phyloP scores from a whole-genome alignment of 371 early-diverging fungal genomes.

The Syncephalastrum monosporum region DNA sequence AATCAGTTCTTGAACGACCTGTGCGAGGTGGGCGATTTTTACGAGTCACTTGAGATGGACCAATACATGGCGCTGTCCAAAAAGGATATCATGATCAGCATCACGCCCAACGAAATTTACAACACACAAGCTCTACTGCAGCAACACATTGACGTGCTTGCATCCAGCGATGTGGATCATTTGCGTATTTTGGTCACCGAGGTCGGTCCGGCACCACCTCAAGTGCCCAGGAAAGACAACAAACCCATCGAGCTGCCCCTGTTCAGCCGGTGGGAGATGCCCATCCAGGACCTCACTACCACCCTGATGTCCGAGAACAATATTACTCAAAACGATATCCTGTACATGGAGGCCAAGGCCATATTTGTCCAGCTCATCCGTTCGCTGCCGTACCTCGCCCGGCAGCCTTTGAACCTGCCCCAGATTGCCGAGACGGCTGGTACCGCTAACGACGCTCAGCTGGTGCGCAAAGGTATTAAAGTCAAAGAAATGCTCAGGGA shows the following conservation, averaged over 20 bases:
- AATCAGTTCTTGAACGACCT: constrained; percentile 82
- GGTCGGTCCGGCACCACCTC: constrained; percentile 74
- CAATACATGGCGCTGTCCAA: constrained; percentile 92
- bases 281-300: constrained; percentile 66
- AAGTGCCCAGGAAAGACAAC: constrained; percentile 81
- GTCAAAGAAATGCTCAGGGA: constrained; percentile 88
- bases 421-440: constrained; percentile 85
- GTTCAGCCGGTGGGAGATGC: constrained; percentile 88
- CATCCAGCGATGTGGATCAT: constrained; percentile 76
- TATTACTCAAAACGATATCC: constrained; percentile 83
- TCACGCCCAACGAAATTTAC: constrained; percentile 90
- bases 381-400: constrained; percentile 60
- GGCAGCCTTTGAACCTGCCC: constrained; percentile 53
- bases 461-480: constrained; percentile 91
- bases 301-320: constrained; percentile 71
- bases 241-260: constrained; percentile 76
- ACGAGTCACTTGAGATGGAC: constrained; percentile 93
- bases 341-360: constrained; percentile 93
- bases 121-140: constrained; percentile 80
- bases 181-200: constrained; percentile 74
- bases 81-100: constrained; percentile 81
- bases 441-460: constrained; percentile 69
- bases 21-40: constrained; percentile 92
- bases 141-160: constrained; percentile 77
- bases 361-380: constrained; percentile 89